Conservation (phyloP, 805 yeast genomes). For the Cyberlindnera samutprakarnensis region DNA sequence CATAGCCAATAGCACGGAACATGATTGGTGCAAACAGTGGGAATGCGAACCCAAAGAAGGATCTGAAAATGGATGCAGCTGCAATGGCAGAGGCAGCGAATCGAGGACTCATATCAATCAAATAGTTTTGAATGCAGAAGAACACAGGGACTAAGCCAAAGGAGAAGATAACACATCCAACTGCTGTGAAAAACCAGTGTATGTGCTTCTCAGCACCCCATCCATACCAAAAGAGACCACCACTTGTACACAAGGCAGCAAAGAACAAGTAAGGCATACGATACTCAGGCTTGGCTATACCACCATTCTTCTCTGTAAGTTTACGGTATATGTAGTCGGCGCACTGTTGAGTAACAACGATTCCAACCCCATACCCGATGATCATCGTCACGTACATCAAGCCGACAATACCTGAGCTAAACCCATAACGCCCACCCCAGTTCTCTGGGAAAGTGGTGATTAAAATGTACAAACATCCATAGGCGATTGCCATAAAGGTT, state of each 20-base stretch:
- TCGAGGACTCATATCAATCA: slow-evolving; percentile 63
- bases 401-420: slow-evolving; percentile 41
- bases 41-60: slow-evolving; percentile 60
- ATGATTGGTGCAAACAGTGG: slow-evolving; percentile 57
- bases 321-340: slow-evolving; percentile 34
- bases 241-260: slow-evolving; percentile 45
- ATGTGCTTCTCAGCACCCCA: slow-evolving; percentile 55
- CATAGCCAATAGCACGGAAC: slow-evolving; percentile 52
- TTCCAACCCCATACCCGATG: slow-evolving; percentile 45
- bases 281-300: slow-evolving; percentile 55
- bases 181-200: slow-evolving; percentile 55
- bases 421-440: slow-evolving; percentile 40
- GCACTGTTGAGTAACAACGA: slow-evolving; percentile 37
- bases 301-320: slow-evolving; percentile 36
- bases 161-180: slow-evolving; percentile 56
- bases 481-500: slow-evolving; percentile 54
- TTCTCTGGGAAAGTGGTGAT: slow-evolving; percentile 52
- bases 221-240: slow-evolving; percentile 63
- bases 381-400: slow-evolving; percentile 53
- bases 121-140: slow-evolving; percentile 57
- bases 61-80: slow-evolving; percentile 61
- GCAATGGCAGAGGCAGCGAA: slow-evolving; percentile 65
- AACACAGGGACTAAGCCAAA: slow-evolving; percentile 56
- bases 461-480: slow-evolving; percentile 60
- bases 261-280: slow-evolving; percentile 45